Conservation (phyloP, 1,139 yeast species). For the Suhomyces yuchorum region DNA sequence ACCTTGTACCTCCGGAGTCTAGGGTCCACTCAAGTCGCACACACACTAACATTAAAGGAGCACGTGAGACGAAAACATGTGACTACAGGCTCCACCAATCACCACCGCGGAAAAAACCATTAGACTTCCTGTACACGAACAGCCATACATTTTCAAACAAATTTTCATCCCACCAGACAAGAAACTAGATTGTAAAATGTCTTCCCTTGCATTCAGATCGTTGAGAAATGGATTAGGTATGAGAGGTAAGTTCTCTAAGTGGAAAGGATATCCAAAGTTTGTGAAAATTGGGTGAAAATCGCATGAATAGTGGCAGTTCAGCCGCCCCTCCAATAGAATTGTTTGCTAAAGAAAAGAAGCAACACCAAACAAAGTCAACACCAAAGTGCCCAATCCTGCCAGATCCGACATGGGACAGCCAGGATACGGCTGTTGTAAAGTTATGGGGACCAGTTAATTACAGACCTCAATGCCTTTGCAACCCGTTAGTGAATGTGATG, state of each 20-base stretch:
- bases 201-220: slow-evolving; percentile 56
- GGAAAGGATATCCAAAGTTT: neutral
- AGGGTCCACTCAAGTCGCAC: too few relatives aligned
- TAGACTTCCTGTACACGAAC: slow-evolving; percentile 13
- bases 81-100: slow-evolving; percentile 10
- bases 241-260: slow-evolving; percentile 32
- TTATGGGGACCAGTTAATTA: too few relatives aligned
- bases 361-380: neutral
- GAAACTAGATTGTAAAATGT: slow-evolving; percentile 22
- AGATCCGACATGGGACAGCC: too few relatives aligned
- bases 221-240: slow-evolving; percentile 52
- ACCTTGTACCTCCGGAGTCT: too few relatives aligned
- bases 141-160: slow-evolving; percentile 8
- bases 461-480: too few relatives aligned
- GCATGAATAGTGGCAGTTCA: neutral
- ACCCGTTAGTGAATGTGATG: too few relatives aligned
- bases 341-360: neutral
- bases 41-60: too few relatives aligned
- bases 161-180: slow-evolving; percentile 13
- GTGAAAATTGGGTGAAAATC: neutral
- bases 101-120: slow-evolving; percentile 15
- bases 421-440: too few relatives aligned
- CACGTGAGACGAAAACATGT: too few relatives aligned
- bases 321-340: neutral
- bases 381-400: neutral